Evolutionary conservation across 2,329 filamentous ascomycete species (phyloP), one percentile per base, ranked within the genome.

Genomic region (Mariannaea sp.): DNA sequence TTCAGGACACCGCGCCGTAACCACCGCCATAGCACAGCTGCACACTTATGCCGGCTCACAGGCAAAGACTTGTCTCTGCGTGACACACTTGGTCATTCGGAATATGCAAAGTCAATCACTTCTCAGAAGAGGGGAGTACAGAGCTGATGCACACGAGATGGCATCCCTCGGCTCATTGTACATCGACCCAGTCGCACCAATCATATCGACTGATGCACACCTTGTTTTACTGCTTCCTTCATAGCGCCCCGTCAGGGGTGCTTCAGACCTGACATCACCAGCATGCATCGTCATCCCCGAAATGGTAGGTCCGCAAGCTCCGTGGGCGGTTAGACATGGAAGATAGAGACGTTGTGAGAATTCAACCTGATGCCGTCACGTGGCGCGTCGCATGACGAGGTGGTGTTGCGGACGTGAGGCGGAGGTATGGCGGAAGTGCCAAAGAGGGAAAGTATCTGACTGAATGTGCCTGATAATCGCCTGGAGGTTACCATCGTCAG

Each of bases 261-360:
- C 35, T 47, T 40, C 33, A 54, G 16, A n/a, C 8, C 24, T 54
- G 45, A 48, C 50, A 53, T 53, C 50, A 53, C 50, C n/a, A 43
- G 44, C 30, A 42, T 47, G 43, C 24, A 29, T 38, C 29, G 40
- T 22, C 35, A 43, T 26, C 36, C 44, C 51, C 39, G 46, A 54
- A 54, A 40, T 33, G 45, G 51, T 10, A 54, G 41, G 40, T 48
- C 51, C 51, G 51, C 40, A 45, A 2, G 26, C 40, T n/a, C 27
- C 14, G 16, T 35, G 24, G 20, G 14, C 24, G 19, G 36, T 29
- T 39, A 32, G 33, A 10, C 7, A 41, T 20, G 48, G 40, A 33
- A 40, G 40, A 27, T 22, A 30, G 20, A 5, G 35, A 30, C 14
- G 20, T 48, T 40, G 24, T 9, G 24, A 19, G 20, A 24, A 39